These are phyloP conservation scores for Corinectria fuckeliana DNA, from an alignment of 2,329 filamentous ascomycete genomes.

Conservation along the genomic window DNA sequence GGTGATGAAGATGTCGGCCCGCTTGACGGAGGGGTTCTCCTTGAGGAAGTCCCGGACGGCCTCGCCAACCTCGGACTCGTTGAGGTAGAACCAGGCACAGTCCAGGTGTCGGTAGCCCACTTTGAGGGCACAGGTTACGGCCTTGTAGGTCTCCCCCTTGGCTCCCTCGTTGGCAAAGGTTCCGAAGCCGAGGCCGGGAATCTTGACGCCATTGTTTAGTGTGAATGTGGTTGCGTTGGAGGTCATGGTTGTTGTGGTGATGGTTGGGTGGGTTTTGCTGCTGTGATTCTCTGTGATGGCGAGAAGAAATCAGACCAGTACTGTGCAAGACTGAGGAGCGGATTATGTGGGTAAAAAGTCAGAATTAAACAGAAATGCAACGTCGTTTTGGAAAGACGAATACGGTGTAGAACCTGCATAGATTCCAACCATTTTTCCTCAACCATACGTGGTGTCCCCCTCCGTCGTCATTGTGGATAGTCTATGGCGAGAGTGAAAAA, in stretches of 20 bases:
- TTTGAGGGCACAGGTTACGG: constrained; percentile 51
- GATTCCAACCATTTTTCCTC: background rate
- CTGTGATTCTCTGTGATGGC: constrained; percentile 2
- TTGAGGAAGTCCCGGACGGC: constrained; percentile 48
- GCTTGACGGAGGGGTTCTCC: constrained; percentile 35
- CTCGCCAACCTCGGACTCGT: constrained; percentile 51
- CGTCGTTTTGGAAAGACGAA: background rate
- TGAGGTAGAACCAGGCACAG: constrained; percentile 54
- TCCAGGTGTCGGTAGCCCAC: constrained; percentile 56
- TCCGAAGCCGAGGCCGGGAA: constrained; percentile 69
- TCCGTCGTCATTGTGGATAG: background rate
- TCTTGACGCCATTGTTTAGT: constrained; percentile 60
- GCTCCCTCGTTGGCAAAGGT: constrained; percentile 70
- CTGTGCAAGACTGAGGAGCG: background rate
- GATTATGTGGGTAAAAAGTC: background rate
- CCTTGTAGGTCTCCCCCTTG: constrained; percentile 39
- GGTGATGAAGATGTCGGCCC: constrained; percentile 56
- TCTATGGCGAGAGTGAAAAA: background rate
- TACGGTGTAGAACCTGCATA: background rate
- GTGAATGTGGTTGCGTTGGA: constrained; percentile 48
- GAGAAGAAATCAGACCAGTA: too few relatives aligned
- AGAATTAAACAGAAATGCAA: background rate
- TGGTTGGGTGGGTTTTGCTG: constrained; percentile 21
- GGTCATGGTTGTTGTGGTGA: constrained; percentile 24
- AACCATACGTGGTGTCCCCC: background rate